A percentile compares a stretch with the other conserved stretches of the same genome.
Conservation (phyloP, 176 grass and related monocot species). For the Oryza glaberrima region DNA sequence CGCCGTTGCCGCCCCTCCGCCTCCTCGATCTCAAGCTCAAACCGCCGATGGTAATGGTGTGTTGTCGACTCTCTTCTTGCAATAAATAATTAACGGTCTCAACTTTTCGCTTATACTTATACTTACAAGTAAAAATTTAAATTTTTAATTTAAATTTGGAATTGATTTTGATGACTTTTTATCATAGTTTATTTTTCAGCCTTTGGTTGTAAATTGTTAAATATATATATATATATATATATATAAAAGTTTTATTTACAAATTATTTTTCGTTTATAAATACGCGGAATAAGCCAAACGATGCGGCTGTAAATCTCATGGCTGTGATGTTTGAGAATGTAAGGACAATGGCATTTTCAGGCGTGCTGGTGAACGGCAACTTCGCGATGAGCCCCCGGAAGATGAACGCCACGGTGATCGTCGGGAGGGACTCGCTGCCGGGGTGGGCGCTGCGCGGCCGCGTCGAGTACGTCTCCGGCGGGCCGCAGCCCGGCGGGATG, state of each 20-base stretch:
- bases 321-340: neutral
- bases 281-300: too few relatives aligned
- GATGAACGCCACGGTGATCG: conserved; percentile 61
- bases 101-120: too few relatives aligned
- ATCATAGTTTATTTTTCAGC: too few relatives aligned
- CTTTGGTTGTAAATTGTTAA: too few relatives aligned
- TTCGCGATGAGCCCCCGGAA: conserved; percentile 60
- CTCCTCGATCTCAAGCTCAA: too few relatives aligned
- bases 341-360: neutral
- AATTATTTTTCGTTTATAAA: neutral
- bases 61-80: neutral
- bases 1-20: neutral
- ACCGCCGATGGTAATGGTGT: neutral
- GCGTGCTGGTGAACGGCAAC: conserved; percentile 65
- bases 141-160: too few relatives aligned
- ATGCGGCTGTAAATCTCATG: neutral
- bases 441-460: conserved; percentile 55
- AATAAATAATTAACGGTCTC: too few relatives aligned
- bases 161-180: neutral
- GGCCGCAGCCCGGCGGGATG: conserved; percentile 66
- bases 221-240: too few relatives aligned
- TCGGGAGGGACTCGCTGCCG: conserved; percentile 55
- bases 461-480: conserved; percentile 68
- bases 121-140: accelerated
- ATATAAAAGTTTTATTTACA: too few relatives aligned